Conservation (phyloP, 768 basidiomycete genomes). For the Mycena capillaripes region DNA sequence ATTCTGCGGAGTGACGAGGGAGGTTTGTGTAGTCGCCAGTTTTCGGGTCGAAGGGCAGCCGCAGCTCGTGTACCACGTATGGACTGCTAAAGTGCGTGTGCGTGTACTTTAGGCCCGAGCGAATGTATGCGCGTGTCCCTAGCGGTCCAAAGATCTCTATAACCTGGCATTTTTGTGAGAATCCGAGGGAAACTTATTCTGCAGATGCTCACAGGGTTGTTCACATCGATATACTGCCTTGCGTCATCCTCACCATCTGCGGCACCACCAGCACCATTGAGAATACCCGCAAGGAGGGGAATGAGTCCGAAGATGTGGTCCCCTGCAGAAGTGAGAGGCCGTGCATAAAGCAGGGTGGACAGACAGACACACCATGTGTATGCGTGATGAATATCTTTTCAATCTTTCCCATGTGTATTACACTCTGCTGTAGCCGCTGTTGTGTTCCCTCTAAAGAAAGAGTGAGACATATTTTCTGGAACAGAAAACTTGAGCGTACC, state of each 20-base stretch:
- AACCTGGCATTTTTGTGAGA: slow-evolving; percentile 54
- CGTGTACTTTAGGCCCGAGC: slow-evolving; percentile 75
- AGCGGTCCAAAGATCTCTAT: slow-evolving; percentile 90
- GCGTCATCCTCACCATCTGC: slow-evolving; percentile 72
- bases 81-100: slow-evolving; percentile 74
- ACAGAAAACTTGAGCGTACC: slow-evolving; percentile 2
- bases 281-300: slow-evolving; percentile 74
- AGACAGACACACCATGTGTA: slow-evolving; percentile 75
- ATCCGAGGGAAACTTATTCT: background rate
- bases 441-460: slow-evolving; percentile 74
- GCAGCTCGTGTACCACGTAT: slow-evolving; percentile 89
- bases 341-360: background rate
- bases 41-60: slow-evolving; percentile 70
- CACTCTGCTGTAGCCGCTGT: slow-evolving; percentile 79
- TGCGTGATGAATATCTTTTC: slow-evolving; percentile 91
- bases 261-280: slow-evolving; percentile 83
- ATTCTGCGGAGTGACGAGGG: slow-evolving; percentile 67
- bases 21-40: slow-evolving; percentile 64
- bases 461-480: background rate
- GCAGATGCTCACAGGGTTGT: slow-evolving; percentile 49
- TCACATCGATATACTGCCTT: slow-evolving; percentile 56
- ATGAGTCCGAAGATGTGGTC: slow-evolving; percentile 87
- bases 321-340: slow-evolving; percentile 56
- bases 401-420: slow-evolving; percentile 83
- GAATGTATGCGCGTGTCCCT: slow-evolving; percentile 86